Evolutionary conservation across 2,329 filamentous ascomycete genomes (phyloP).

Genomic region (Paecilomyces variotii): DNA sequence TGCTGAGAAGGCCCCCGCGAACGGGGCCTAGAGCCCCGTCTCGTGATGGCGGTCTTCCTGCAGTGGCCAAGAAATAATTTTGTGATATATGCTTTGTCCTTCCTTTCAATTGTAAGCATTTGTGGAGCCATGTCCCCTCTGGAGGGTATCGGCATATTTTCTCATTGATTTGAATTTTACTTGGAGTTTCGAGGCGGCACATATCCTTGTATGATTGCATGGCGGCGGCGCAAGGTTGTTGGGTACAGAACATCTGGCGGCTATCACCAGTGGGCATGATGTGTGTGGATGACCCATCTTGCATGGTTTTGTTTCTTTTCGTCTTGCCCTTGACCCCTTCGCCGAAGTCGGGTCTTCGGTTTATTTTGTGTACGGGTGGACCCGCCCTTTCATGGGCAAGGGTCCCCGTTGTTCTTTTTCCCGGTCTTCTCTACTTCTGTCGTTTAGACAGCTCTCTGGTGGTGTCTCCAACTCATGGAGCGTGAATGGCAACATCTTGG

Average conservation of each 20-base stretch:
- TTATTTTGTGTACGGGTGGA: background rate
- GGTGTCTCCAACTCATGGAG: background rate
- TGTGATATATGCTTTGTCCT: background rate
- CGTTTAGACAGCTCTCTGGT: conserved; percentile 1
- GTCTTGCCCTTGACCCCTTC: conserved; percentile 6
- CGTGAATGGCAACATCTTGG: background rate
- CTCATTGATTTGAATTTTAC: background rate
- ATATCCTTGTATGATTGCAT: conserved; percentile 1
- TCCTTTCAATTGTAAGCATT: background rate
- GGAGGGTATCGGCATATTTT: background rate
- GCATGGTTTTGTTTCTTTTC: conserved; percentile 5
- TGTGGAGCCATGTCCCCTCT: background rate
- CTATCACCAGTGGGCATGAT: conserved; percentile 2
- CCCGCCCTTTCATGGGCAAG: background rate
- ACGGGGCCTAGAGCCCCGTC: conserved; percentile 15
- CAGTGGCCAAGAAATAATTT: conserved; percentile 1
- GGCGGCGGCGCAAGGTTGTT: conserved; percentile 3
- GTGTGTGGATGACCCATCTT: conserved; percentile 7
- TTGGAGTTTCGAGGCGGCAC: background rate
- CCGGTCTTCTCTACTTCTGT: conserved; percentile 1
- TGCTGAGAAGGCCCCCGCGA: conserved; percentile 17
- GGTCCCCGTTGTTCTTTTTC: background rate
- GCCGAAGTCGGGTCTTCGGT: conserved; percentile 1
- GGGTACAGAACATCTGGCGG: background rate
- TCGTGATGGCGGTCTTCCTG: conserved; percentile 1